Conservation (phyloP, 2,329 filamentous ascomycete species). For the Thielaviopsis cerberus region DNA sequence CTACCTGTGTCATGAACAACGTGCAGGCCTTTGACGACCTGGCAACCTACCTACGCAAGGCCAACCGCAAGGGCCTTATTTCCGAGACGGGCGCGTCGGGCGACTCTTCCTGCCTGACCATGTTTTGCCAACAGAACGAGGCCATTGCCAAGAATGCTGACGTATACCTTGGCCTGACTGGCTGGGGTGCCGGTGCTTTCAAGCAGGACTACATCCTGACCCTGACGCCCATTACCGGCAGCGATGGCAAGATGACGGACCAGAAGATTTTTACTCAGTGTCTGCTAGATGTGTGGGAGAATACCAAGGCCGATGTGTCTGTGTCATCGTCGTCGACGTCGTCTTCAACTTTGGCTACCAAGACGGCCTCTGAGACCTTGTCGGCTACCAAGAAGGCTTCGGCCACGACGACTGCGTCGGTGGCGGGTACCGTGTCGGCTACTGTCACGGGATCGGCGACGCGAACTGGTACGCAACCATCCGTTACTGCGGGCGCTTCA, state of each 20-base stretch:
- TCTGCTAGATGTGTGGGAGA: slow-evolving; percentile 14
- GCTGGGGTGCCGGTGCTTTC: slow-evolving; percentile 29
- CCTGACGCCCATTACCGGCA: slow-evolving; percentile 22
- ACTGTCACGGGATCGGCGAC: neutral
- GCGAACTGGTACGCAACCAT: neutral
- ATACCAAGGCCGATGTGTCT: neutral
- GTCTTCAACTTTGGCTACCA: neutral
- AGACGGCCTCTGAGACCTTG: too few species aligned
- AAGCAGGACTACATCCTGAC: slow-evolving; percentile 24
- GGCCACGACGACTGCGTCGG: neutral
- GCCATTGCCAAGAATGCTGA: slow-evolving; percentile 29
- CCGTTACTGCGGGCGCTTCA: neutral
- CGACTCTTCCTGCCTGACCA: slow-evolving; percentile 22
- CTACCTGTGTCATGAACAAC: slow-evolving; percentile 35
- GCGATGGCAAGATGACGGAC: slow-evolving; percentile 13
- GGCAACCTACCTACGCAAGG: slow-evolving; percentile 26
- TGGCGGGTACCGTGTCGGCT: neutral
- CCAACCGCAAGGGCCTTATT: slow-evolving; percentile 26
- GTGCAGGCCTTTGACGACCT: slow-evolving; percentile 28
- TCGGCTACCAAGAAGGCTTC: neutral
- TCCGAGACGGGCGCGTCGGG: slow-evolving; percentile 28
- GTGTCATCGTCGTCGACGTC: neutral
- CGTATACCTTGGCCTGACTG: slow-evolving; percentile 28
- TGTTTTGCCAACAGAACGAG: slow-evolving; percentile 28
- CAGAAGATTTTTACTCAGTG: slow-evolving; percentile 16